Evolutionary conservation across 345 rosid genomes (phyloP).

Genomic region (Lumnitzera littorea): DNA sequence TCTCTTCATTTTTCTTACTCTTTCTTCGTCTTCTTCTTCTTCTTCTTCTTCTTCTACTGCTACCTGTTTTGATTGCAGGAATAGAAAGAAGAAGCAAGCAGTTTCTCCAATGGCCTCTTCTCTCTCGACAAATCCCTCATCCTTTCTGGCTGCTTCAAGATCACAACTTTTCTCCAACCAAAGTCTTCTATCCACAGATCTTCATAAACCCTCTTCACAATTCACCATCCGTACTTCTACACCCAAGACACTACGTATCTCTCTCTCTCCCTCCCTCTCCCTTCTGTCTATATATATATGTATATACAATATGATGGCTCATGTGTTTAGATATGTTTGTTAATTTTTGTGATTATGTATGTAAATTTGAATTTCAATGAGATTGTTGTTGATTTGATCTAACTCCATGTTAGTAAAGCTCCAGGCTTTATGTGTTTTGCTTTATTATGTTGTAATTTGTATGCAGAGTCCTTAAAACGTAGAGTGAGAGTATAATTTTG

Average conservation of each 20-base stretch:
- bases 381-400: neutral
- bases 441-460: too few relatives aligned
- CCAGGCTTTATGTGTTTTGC: too few relatives aligned
- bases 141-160: constrained; percentile 36
- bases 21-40: neutral
- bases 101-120: constrained; percentile 47
- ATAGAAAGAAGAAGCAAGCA: neutral
- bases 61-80: neutral
- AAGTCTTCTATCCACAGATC: constrained; percentile 30
- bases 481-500: too few relatives aligned
- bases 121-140: constrained; percentile 26
- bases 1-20: neutral
- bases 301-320: neutral
- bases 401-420: neutral
- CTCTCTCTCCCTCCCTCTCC: constrained; percentile 6
- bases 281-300: neutral
- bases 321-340: neutral
- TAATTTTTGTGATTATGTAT: too few relatives aligned
- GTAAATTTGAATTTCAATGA: too few relatives aligned
- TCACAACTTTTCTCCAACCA: constrained; percentile 17
- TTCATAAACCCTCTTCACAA: constrained; percentile 33
- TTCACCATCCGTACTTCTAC: constrained; percentile 35
- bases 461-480: too few relatives aligned
- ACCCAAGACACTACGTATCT: constrained; percentile 47
- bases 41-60: constrained; percentile 11